Conservation (phyloP, 2,329 filamentous ascomycete species). For the Penicillium sp. region DNA sequence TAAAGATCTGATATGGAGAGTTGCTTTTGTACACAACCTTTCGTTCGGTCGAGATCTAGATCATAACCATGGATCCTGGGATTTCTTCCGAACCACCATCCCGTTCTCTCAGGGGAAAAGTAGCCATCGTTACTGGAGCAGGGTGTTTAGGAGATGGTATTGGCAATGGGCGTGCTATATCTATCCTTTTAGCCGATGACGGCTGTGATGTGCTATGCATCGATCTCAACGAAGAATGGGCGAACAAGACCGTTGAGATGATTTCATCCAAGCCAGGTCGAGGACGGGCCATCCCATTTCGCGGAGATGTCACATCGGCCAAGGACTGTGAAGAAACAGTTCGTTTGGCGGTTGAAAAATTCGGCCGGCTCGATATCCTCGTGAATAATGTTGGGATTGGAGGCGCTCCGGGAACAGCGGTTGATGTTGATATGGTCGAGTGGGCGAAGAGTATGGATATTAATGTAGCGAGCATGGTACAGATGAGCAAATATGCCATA, state of each 20-base stretch:
- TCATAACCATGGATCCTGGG: constrained; percentile 19
- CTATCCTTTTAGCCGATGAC: constrained; percentile 63
- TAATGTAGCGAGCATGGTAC: constrained; percentile 69
- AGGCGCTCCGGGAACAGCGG: constrained; percentile 63
- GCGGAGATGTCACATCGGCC: constrained; percentile 60
- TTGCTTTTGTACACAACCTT: not conserved
- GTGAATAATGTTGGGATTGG: constrained; percentile 68
- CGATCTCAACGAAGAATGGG: constrained; percentile 56
- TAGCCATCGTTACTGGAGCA: constrained; percentile 61
- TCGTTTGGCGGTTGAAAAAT: constrained; percentile 46
- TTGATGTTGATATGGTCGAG: constrained; percentile 62
- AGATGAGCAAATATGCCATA: constrained; percentile 65
- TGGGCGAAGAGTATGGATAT: constrained; percentile 64
- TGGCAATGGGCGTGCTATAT: constrained; percentile 63
- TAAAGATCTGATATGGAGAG: too few species aligned
- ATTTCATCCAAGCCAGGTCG: constrained; percentile 44
- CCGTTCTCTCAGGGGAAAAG: constrained; percentile 28
- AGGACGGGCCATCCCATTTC: constrained; percentile 35
- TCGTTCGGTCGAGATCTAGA: not conserved
- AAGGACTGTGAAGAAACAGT: constrained; percentile 54
- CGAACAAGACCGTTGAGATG: constrained; percentile 59
- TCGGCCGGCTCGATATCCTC: constrained; percentile 64
- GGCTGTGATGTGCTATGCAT: constrained; percentile 64
- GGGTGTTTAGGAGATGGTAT: constrained; percentile 61
- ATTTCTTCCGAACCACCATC: constrained; percentile 27